Base-by-base conservation (phyloP, 1,284 basidiomycete genomes). In the Ganoderma leucocontextum region DNA sequence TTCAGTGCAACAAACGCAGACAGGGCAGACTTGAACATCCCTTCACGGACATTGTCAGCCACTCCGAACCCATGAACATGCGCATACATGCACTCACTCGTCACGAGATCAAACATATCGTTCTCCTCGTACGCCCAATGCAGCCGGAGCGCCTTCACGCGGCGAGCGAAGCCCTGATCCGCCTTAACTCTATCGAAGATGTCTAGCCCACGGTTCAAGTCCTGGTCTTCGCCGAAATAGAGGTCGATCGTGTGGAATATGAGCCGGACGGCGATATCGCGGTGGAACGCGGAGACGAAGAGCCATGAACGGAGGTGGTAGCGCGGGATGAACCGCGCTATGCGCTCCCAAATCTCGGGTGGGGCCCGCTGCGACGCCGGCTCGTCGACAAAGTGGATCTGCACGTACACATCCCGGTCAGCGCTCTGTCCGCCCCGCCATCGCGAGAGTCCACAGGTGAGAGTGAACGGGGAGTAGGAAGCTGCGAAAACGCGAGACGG, bases 51-150 rank as follows among this genome's bases (percentile, higher is more conserved):
- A 64, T 35, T 64, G 29, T 42, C 2, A 25, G 35, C 68, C 39
- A 52, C 22, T 22, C 33, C 12, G 13, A 5, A 33, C 2, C n/a
- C 9, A 36, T 53, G 9, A 38, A 35, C 19, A 60, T 9, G 61
- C 19, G 60, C 47, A 53, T 12, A n/a, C 63, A 25, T 44, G 57
- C 25, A 79, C 87, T 76, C 71, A 87, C 88, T 82, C 44, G 83
- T 79, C 84, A 91, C 89, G 17, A 91, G 78, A 73, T 89, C 88
- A 36, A 89, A 79, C 82, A 89, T 87, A 66, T 90, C 88, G 0
- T 87, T 87, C 71, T 89, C 87, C 73, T 89, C 88, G 73, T 88
- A 88, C 15, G 88, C 85, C 88, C 89, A 91, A 75, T 90, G 89
- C 25, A 91, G 76, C 42, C 89, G 79, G 38, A 91, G 80, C 15